phyloP scores from a whole-genome alignment of 106 monocot genomes.

The Cymbidium sinense region DNA sequence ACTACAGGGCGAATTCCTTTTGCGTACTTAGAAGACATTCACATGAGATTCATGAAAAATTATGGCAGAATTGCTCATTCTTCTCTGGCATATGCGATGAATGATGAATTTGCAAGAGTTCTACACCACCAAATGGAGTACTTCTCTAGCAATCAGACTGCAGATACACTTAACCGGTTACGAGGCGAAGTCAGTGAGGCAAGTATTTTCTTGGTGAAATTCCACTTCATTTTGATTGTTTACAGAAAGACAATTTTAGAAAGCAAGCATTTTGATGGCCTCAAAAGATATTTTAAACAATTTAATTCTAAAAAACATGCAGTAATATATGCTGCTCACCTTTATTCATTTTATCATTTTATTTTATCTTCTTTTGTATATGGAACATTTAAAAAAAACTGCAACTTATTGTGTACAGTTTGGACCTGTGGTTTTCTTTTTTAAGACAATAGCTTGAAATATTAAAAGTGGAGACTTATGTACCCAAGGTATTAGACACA shows the following conservation, averaged over 20 bases:
- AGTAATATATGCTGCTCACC: background rate
- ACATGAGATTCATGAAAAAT: slow-evolving; percentile 98
- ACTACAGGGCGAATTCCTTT: slow-evolving; percentile 89
- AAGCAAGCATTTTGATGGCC: background rate
- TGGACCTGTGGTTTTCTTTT: background rate
- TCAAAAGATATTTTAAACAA: background rate
- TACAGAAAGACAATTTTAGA: background rate
- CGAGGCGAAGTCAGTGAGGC: slow-evolving; percentile 87
- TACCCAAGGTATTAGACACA: background rate
- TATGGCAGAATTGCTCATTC: slow-evolving; percentile 78
- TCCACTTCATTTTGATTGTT: background rate
- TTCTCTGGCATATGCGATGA: slow-evolving; percentile 95
- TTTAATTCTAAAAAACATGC: background rate
- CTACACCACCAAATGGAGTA: slow-evolving; percentile 98
- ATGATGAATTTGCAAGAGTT: slow-evolving; percentile 96
- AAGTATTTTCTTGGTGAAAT: slow-evolving; percentile 24
- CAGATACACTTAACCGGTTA: slow-evolving; percentile 81
- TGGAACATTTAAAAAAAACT: background rate
- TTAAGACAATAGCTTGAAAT: background rate
- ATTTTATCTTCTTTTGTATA: background rate
- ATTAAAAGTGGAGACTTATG: background rate
- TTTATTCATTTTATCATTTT: slow-evolving; percentile 4
- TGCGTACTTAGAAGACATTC: slow-evolving; percentile 89
- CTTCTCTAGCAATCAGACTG: slow-evolving; percentile 80
- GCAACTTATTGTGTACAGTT: background rate